phyloP scores from a whole-genome alignment of 2,329 filamentous ascomycete genomes.

The Pseudopithomyces chartarum region DNA sequence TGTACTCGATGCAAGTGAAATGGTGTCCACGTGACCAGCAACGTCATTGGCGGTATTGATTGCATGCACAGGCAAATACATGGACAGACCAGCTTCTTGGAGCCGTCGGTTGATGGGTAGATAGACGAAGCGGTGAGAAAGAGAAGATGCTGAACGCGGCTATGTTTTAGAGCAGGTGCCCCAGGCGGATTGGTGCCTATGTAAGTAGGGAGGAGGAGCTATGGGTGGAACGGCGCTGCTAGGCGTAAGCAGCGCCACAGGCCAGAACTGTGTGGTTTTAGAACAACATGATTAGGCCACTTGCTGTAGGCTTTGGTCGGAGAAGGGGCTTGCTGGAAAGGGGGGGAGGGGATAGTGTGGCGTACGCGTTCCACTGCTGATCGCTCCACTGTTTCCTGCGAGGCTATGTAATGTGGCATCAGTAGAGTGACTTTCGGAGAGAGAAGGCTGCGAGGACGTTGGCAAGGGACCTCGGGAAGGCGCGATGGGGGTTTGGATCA shows the following conservation, averaged over 20 bases:
- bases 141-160: background rate
- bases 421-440: background rate
- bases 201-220: constrained; percentile 7
- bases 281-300: background rate
- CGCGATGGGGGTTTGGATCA: background rate
- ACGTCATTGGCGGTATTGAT: background rate
- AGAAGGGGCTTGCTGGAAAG: background rate
- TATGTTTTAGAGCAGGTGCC: constrained; percentile 2
- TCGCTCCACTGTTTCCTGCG: constrained; percentile 9
- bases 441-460: background rate
- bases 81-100: background rate
- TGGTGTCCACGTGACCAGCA: constrained; percentile 6
- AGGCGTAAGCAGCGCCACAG: constrained; percentile 8
- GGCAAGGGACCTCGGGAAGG: background rate
- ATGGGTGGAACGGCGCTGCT: background rate
- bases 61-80: background rate
- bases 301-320: background rate
- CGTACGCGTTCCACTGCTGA: constrained; percentile 2
- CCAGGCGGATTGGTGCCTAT: constrained; percentile 3
- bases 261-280: constrained; percentile 8
- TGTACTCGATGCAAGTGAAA: constrained; percentile 6
- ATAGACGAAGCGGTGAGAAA: background rate
- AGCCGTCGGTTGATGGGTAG: background rate
- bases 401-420: background rate
- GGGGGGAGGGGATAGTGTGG: background rate